Evolutionary conservation across 305 asterid species (phyloP).

Genomic region (Fraxinus sp.): DNA sequence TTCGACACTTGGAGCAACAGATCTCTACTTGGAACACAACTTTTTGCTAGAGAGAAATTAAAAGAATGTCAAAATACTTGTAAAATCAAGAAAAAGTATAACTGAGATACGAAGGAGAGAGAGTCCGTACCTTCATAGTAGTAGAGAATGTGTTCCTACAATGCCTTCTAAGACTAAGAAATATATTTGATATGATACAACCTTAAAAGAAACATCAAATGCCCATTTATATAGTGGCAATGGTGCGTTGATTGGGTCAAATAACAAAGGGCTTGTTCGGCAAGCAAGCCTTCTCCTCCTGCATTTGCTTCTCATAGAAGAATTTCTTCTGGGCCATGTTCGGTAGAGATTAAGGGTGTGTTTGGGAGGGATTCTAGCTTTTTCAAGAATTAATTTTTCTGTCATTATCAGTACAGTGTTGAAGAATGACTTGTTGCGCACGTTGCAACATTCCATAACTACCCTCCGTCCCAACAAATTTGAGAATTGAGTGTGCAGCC

Average conservation of each 20-base stretch:
- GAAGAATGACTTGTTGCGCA: too few species aligned
- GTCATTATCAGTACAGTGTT: too few species aligned
- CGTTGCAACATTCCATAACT: too few species aligned
- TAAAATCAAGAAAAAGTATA: neutral
- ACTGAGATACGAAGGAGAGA: neutral
- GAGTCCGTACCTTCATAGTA: neutral
- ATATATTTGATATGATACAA: neutral
- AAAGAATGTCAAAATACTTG: neutral
- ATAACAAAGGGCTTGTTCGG: neutral
- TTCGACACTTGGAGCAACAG: neutral
- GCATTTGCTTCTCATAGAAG: neutral
- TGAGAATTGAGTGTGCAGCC: too few species aligned
- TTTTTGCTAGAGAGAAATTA: neutral
- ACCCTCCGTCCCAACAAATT: too few species aligned
- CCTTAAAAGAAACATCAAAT: neutral
- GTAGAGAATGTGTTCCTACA: neutral
- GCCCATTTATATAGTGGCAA: neutral
- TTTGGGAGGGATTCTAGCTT: too few species aligned
- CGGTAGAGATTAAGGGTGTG: too few species aligned
- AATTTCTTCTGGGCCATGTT: too few species aligned
- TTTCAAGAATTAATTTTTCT: too few species aligned
- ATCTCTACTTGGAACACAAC: neutral
- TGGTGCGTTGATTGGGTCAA: neutral
- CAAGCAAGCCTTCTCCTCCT: neutral
- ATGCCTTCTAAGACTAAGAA: neutral